Percentiles rank a stretch among this genome's conserved stretches.
phyloP scores from a whole-genome alignment of 108 stramenopile genomes.

The Epipyxis sp. region DNA sequence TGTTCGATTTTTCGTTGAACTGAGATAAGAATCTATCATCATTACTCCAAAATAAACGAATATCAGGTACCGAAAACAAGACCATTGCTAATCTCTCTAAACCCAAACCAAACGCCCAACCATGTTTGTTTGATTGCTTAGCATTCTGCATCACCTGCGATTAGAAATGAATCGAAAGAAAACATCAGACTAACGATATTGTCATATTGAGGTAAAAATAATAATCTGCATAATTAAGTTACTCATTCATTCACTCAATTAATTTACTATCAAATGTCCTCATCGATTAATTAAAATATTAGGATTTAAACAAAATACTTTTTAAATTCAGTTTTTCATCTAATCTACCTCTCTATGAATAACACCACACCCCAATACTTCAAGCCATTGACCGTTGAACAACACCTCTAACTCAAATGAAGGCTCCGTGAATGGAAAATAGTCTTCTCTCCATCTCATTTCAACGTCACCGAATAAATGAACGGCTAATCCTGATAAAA shows the following conservation, averaged over 20 bases:
- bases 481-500: conserved; percentile 72
- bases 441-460: conserved; percentile 71
- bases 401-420: conserved; percentile 87
- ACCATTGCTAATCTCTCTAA: conserved; percentile 93
- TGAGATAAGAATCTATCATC: conserved; percentile 80
- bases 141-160: conserved; percentile 71
- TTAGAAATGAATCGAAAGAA: too few relatives aligned
- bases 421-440: conserved; percentile 93
- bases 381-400: conserved; percentile 87
- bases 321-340: too few relatives aligned
- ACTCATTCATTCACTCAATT: too few relatives aligned
- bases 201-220: conserved; percentile 11
- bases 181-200: conserved; percentile 4
- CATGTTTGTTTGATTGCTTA: conserved; percentile 59
- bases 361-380: conserved; percentile 92
- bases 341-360: conserved; percentile 74
- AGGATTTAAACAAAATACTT: too few relatives aligned
- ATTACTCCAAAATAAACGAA: conserved; percentile 83
- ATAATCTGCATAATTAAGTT: too few relatives aligned
- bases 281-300: too few relatives aligned
- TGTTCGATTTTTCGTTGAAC: conserved; percentile 63
- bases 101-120: conserved; percentile 94
- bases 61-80: conserved; percentile 86
- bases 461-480: conserved; percentile 77
- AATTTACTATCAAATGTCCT: too few relatives aligned